Conservation (phyloP, 805 yeast genomes). For the Brettanomyces custersianus region DNA sequence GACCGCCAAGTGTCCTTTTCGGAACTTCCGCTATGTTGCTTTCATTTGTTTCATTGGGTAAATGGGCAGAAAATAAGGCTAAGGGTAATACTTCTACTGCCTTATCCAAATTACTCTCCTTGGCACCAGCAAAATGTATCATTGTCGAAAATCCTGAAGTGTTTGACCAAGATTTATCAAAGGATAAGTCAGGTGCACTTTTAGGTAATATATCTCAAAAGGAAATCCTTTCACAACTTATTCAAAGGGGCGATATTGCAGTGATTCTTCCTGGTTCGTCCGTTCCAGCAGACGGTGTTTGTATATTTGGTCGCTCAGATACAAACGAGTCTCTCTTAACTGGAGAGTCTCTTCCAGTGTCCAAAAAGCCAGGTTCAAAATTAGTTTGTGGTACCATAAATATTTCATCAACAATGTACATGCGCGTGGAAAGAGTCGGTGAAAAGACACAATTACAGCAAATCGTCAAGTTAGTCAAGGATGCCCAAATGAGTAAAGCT, state of each 20-base stretch:
- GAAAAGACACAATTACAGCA: slow-evolving; percentile 80
- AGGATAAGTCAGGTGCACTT: neutral
- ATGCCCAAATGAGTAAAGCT: slow-evolving; percentile 82
- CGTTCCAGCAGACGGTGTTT: slow-evolving; percentile 86
- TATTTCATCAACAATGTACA: slow-evolving; percentile 61
- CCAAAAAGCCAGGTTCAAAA: slow-evolving; percentile 47
- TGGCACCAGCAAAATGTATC: slow-evolving; percentile 71
- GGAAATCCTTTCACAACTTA: slow-evolving; percentile 59
- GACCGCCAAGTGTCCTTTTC: slow-evolving; percentile 65
- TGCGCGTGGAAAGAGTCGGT: slow-evolving; percentile 66
- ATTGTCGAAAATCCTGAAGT: slow-evolving; percentile 39
- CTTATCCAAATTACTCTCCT: slow-evolving; percentile 65
- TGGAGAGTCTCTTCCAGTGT: slow-evolving; percentile 80
- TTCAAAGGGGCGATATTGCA: slow-evolving; percentile 72
- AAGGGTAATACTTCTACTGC: slow-evolving; percentile 92
- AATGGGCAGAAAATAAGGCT: slow-evolving; percentile 84
- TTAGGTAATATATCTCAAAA: slow-evolving; percentile 27
- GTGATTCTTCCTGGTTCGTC: slow-evolving; percentile 78
- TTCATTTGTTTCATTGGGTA: slow-evolving; percentile 79
- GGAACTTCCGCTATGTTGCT: slow-evolving; percentile 84
- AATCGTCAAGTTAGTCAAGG: slow-evolving; percentile 76
- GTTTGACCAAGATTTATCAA: slow-evolving; percentile 2
- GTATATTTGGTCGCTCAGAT: slow-evolving; percentile 71
- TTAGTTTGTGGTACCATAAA: slow-evolving; percentile 91
- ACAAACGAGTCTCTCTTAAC: slow-evolving; percentile 86